Base-by-base conservation (phyloP, 306 rosid genomes). In the Geum urbanum region DNA sequence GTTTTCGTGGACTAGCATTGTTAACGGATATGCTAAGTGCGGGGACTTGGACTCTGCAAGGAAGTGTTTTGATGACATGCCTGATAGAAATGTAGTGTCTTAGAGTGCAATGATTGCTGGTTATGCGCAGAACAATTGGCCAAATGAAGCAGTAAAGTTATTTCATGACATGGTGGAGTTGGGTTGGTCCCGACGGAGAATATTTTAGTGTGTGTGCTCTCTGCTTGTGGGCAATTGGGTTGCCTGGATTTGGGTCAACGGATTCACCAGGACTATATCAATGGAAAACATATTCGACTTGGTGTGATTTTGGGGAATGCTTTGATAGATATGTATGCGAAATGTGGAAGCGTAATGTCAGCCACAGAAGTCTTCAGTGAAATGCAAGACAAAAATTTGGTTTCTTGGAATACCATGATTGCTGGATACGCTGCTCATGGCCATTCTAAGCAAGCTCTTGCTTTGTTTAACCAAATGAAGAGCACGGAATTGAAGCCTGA, bases 81-180 rank as follows among this genome's bases (percentile, higher is more conserved):
- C 97, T 56, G 79, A 58, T 9, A 86, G 84, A 72, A 91, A 88
- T 22, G 86, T 74, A 20, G 86, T 86, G 6, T 86, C 92, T 37
- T 88, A 92, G 97, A 91, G 64, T 72, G 92, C 92, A 0, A 81
- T 91, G 88, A 85, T 88, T 57, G 87, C 95, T 0, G 97, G 97
- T 2, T 86, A 75, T 73, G 84, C 97, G 15, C 95, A 91, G 84
- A 88, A 91, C 66, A 79, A 74, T 73, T 77, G 69, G 64, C 91
- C 97, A 5, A 60, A 64, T 67, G 89, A 88, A 77, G 88, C 95
- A 0, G 39, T 91, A 65, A 80, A 81, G 14, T 77, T 91, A 80
- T 91, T 88, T 80, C 79, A 69, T 6, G 80, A 75, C 72, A 81
- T 91, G 95, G 70, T 81, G 48, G 81, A 49, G 56, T 70, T 19